Percentiles rank a stretch among this genome's conserved stretches.
phyloP scores from a whole-genome alignment of 192 early-diverging fungal genomes.

The Coemansia sp. region DNA sequence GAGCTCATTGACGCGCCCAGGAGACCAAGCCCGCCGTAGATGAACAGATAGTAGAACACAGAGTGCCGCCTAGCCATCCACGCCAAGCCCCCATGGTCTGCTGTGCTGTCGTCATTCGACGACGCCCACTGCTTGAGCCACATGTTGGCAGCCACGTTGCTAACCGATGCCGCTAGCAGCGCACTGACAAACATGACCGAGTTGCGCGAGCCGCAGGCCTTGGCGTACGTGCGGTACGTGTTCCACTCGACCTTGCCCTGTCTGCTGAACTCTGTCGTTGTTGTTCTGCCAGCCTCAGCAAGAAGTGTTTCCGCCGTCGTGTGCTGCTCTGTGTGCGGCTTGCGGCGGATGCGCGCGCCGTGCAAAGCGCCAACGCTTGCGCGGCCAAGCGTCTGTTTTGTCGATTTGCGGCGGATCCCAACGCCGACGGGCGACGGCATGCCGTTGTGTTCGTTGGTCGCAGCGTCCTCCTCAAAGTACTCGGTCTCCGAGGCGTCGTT shows the following conservation, averaged over 20 bases:
- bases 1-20: conserved; percentile 68
- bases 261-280: conserved; percentile 77
- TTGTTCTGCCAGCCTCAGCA: conserved; percentile 41
- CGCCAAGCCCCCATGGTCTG: conserved; percentile 13
- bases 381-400: conserved; percentile 47
- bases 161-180: conserved; percentile 58
- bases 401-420: conserved; percentile 30
- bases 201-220: conserved; percentile 66
- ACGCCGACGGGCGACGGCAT: conserved; percentile 20
- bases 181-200: conserved; percentile 63
- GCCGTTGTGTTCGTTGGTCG: conserved; percentile 22
- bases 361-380: conserved; percentile 53
- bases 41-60: conserved; percentile 65
- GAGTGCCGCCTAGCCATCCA: conserved; percentile 25
- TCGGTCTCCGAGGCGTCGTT: conserved; percentile 28
- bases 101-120: conserved; percentile 48
- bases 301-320: conserved; percentile 25
- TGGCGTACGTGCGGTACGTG: conserved; percentile 82
- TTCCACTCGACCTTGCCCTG: conserved; percentile 77
- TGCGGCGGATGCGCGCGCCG: conserved; percentile 2
- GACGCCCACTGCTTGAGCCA: conserved; percentile 79
- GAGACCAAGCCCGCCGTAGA: conserved; percentile 82
- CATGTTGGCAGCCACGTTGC: conserved; percentile 62
- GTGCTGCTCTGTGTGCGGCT: background rate
- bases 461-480: conserved; percentile 34